Percentiles rank a stretch among this genome's conserved stretches.
Conservation (phyloP, 352 stramenopile genomes). For the Phytophthora cryptogea region DNA sequence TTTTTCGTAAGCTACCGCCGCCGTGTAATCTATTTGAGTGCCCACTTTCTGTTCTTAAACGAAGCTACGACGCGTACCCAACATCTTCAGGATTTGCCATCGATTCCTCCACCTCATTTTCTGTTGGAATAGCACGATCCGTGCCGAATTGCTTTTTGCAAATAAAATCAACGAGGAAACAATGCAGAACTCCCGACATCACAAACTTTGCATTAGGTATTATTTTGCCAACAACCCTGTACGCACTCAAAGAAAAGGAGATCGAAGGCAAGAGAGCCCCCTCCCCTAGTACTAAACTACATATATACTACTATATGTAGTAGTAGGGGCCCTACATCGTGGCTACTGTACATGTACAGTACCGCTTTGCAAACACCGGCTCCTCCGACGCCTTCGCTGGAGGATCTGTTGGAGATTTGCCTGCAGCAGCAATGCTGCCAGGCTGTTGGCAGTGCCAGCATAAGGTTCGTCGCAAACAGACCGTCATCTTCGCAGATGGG, state of each 20-base stretch:
- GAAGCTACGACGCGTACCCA: neutral
- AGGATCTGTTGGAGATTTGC: slow-evolving; percentile 18
- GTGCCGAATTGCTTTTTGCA: too few relatives aligned
- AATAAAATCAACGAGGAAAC: too few relatives aligned
- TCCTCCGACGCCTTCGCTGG: slow-evolving; percentile 1
- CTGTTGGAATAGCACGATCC: slow-evolving; percentile 3
- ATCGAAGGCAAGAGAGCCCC: too few relatives aligned
- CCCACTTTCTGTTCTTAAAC: neutral
- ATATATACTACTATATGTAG: too few relatives aligned
- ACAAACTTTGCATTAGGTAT: too few relatives aligned
- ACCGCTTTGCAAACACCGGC: slow-evolving; percentile 1
- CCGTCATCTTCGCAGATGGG: slow-evolving; percentile 31
- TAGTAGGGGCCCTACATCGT: too few relatives aligned
- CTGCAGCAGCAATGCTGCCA: slow-evolving; percentile 6
- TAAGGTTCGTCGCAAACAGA: slow-evolving; percentile 34
- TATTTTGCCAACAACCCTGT: too few relatives aligned
- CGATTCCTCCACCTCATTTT: slow-evolving; percentile 12
- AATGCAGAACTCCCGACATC: too few relatives aligned
- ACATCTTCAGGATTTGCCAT: neutral
- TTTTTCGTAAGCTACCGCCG: neutral
- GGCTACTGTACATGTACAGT: too few relatives aligned
- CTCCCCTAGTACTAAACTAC: too few relatives aligned
- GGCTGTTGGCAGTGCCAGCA: too few relatives aligned
- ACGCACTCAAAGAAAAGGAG: too few relatives aligned
- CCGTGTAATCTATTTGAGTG: neutral